phyloP scores from a whole-genome alignment of 2,329 filamentous ascomycete genomes.

The Diaporthe nobilis region DNA sequence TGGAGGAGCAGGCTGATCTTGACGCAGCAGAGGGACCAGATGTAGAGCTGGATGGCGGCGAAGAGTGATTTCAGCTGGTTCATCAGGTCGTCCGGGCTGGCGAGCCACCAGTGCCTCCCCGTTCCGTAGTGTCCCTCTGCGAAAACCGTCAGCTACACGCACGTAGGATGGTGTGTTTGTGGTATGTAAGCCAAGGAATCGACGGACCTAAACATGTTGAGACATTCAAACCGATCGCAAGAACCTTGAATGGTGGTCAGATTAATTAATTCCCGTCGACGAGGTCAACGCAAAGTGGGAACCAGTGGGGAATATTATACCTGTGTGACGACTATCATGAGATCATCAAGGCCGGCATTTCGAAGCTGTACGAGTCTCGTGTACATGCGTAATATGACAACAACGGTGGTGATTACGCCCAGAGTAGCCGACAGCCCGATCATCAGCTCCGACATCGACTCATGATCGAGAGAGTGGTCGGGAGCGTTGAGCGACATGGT shows the following conservation, averaged over 20 bases:
- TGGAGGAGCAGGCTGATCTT: slow-evolving; percentile 53
- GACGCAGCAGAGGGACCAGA: slow-evolving; percentile 50
- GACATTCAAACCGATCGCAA: slow-evolving; percentile 33
- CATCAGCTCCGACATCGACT: slow-evolving; percentile 33
- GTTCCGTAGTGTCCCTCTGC: slow-evolving; percentile 30
- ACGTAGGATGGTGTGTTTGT: background rate
- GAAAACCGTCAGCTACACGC: slow-evolving; percentile 1
- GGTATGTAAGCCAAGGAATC: background rate
- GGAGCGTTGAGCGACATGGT: slow-evolving; percentile 24
- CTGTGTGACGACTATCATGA: slow-evolving; percentile 37
- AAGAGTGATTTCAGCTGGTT: slow-evolving; percentile 35
- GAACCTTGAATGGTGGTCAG: slow-evolving; percentile 20
- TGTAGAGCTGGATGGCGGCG: slow-evolving; percentile 46
- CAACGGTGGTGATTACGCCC: background rate
- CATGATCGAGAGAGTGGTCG: slow-evolving; percentile 34
- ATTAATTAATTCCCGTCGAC: background rate
- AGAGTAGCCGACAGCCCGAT: slow-evolving; percentile 30
- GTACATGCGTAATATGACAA: slow-evolving; percentile 37
- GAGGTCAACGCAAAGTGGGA: too few relatives aligned
- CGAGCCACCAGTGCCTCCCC: slow-evolving; percentile 34
- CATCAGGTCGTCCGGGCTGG: slow-evolving; percentile 12
- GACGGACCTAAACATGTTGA: slow-evolving; percentile 34
- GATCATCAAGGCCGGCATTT: slow-evolving; percentile 33
- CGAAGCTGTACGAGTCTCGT: slow-evolving; percentile 34
- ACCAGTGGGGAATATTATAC: background rate